Percentiles rank a stretch among this genome's conserved stretches.
These are phyloP conservation scores for Heliophila coronopifolia DNA, from an alignment of 441 rosid genomes.

Conservation along the genomic window DNA sequence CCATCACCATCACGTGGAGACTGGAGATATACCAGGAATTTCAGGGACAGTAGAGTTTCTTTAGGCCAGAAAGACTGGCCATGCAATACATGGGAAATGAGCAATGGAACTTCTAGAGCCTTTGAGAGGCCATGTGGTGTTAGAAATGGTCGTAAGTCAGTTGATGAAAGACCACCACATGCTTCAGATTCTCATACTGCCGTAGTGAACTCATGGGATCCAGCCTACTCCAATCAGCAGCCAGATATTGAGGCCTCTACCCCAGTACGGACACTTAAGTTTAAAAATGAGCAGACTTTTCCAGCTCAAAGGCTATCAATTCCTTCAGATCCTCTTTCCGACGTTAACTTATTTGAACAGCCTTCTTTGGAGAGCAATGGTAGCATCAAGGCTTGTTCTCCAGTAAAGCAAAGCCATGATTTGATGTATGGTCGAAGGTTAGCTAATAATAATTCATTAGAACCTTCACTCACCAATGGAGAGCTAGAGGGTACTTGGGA, in stretches of 20 bases:
- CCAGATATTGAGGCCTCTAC: constrained; percentile 15
- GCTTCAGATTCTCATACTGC: constrained; percentile 49
- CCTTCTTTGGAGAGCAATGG: constrained; percentile 23
- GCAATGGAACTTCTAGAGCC: constrained; percentile 54
- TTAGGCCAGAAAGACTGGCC: constrained; percentile 69
- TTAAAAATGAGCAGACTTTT: constrained; percentile 21
- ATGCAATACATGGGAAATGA: constrained; percentile 59
- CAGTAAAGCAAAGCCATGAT: constrained; percentile 29
- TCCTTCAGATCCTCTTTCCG: constrained; percentile 21
- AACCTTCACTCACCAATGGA: constrained; percentile 17
- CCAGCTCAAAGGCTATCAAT: constrained; percentile 24
- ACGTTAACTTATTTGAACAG: constrained; percentile 24
- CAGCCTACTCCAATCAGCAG: constrained; percentile 21
- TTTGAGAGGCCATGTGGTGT: constrained; percentile 45
- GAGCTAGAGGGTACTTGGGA: constrained; percentile 24
- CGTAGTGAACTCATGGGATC: constrained; percentile 36
- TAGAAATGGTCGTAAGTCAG: constrained; percentile 51
- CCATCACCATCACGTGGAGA: constrained; percentile 55
- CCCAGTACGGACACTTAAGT: constrained; percentile 19
- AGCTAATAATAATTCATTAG: constrained; percentile 21
- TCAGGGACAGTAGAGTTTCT: constrained; percentile 59
- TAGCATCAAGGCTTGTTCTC: constrained; percentile 21
- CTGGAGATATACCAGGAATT: constrained; percentile 58
- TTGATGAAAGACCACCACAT: constrained; percentile 43
- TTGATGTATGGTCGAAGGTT: constrained; percentile 20